Evolutionary conservation across 2,329 filamentous ascomycete species (phyloP).

Genomic region (Aspergillus latus): DNA sequence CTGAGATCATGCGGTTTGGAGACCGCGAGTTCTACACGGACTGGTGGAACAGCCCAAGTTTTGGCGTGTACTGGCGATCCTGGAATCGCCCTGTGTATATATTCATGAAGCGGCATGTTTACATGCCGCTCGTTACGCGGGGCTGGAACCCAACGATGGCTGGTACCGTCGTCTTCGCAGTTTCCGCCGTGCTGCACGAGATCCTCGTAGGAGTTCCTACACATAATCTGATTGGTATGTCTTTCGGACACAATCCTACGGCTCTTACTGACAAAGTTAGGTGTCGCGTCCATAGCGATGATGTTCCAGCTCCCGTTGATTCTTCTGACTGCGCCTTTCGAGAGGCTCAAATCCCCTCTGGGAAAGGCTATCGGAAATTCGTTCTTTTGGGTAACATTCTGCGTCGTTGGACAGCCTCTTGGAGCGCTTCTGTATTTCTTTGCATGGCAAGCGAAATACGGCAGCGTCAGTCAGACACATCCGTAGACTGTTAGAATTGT

Average conservation of each 20-base stretch:
- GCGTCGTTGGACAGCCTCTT: conserved; percentile 89
- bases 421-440: conserved; percentile 95
- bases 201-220: conserved; percentile 90
- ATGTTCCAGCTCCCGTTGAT: conserved; percentile 89
- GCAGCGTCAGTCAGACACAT: conserved; percentile 62
- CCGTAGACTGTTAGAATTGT: conserved; percentile 8
- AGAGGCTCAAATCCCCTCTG: conserved; percentile 72
- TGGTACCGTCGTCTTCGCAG: conserved; percentile 78
- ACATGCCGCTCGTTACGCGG: conserved; percentile 79
- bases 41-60: conserved; percentile 92
- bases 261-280: conserved; percentile 44
- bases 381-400: conserved; percentile 97
- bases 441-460: conserved; percentile 97
- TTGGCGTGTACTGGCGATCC: conserved; percentile 87
- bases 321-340: conserved; percentile 71
- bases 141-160: conserved; percentile 72
- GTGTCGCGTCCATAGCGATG: conserved; percentile 93
- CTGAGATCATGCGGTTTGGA: conserved; percentile 84
- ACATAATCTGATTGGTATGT: conserved; percentile 81
- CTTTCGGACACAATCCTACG: too few species aligned
- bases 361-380: conserved; percentile 84
- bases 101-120: conserved; percentile 94
- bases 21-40: conserved; percentile 94
- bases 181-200: conserved; percentile 89
- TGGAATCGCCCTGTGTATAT: conserved; percentile 99